Evolutionary conservation across 2,329 filamentous ascomycete genomes (phyloP), one percentile per base, ranked within the genome.

Genomic region (Xylariaceae sp.): DNA sequence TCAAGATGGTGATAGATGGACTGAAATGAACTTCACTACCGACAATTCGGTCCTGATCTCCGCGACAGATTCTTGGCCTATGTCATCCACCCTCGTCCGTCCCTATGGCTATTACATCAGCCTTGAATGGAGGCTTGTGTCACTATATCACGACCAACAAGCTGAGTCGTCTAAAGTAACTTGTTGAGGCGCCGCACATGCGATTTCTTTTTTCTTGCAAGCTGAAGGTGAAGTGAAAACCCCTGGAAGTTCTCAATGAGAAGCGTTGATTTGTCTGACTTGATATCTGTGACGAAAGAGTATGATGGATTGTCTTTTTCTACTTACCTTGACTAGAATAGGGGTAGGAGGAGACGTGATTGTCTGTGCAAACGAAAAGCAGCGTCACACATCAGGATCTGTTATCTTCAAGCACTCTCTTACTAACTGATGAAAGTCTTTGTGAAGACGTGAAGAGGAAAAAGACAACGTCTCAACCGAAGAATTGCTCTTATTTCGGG

Each of bases 81-180:
- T 45, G 13, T 45, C 42, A 45, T n/a, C 6, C 13, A 45, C 5
- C 45, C 34, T 49, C 18, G 53, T 39, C 30, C n/a, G 44, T 52
- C 23, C 34, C 48, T 13, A 11, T 37, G 11, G 11, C 37, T 13
- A 6, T 55, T 49, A 37, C 44, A 51, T 54, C 35, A 7, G 37
- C 15, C 13, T 53, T 10, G 5, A n/a, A 18, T 39, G 8, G 17
- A 37, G 35, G 35, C n/a, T 15, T 18, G 30, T 18, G 47, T 53
- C 52, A 48, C 51, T 55, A 52, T 45, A 34, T 51, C 7, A 45
- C 23, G 11, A 37, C 30, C n/a, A 34, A 47, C 52, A 50, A 57
- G 48, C 51, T 49, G 13, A 44, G 37, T 15, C 9, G 39, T 30
- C 15, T 30, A 13, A 34, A 50, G 30, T 7, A 44, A 51, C 23